Base-by-base conservation (phyloP, 805 yeast genomes). In the Hanseniaspora lachancei region DNA sequence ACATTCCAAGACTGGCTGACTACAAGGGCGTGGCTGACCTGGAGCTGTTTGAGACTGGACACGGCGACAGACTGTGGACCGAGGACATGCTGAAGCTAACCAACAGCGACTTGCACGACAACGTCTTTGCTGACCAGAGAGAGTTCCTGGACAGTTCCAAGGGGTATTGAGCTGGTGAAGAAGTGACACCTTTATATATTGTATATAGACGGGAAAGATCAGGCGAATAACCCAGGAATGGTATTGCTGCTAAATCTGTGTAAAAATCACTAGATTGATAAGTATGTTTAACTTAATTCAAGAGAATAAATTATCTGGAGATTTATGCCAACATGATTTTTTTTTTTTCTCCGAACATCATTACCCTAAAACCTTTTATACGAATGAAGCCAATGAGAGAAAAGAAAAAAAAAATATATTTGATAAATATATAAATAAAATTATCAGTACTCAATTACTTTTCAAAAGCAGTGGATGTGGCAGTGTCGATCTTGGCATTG, bases 41-140 rank as follows among this genome's bases (percentile, higher is more conserved):
- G 42, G 41, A 23, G 3, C 20, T 49, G 21, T 49, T 49, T 27
- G 54, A 55, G n/a, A 21, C n/a, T 18, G 58, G 58, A 3, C 35
- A 49, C n/a, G 77, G 78, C 54, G 72, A 77, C 60, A 89, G 88
- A 62, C 73, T 91, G 62, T 93, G 98, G 98, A 87, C 96, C 50
- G 85, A 83, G 57, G 79, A 77, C 58, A 95, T 87, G 69, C 76
- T 91, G 69, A 61, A 66, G 5, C 78, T 83, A 70, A 76, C 77
- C 32, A 81, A 84, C 62, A 66, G 69, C 6, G 84, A 81, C 65
- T 74, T 86, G 71, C 80, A 85, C 66, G 70, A 79, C 49, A 85
- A 84, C 61, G 88, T 84, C 27, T 60, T 74, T 57, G 77, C 82
- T 56, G 87, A 89, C 16, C 72, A 75, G 36, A 74, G 84, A 63